A percentile compares a stretch with the other conserved stretches of the same genome.
Evolutionary conservation across 306 rosid species (phyloP).

Genomic region (Citrullus mucosospermus): DNA sequence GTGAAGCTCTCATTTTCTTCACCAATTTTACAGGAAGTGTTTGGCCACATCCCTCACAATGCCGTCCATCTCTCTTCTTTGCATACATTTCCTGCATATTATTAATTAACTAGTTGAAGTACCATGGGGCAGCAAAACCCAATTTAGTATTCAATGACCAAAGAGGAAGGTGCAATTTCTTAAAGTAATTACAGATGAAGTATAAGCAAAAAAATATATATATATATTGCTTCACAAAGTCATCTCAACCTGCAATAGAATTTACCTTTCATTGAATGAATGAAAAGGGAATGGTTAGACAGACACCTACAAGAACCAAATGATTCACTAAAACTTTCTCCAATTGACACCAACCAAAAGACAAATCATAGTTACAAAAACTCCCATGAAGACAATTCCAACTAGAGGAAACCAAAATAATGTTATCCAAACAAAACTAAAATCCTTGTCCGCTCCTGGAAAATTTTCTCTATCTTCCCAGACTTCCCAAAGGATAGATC

Average conservation of each 20-base stretch:
- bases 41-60: conserved; percentile 81
- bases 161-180: background rate
- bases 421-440: background rate
- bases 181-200: background rate
- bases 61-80: conserved; percentile 35
- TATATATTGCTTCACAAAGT: background rate
- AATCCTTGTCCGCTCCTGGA: background rate
- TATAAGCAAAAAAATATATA: background rate
- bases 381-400: background rate
- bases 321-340: background rate
- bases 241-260: background rate
- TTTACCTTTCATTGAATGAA: background rate
- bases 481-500: background rate
- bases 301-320: background rate
- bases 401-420: background rate
- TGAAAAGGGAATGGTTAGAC: background rate
- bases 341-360: background rate
- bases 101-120: conserved; percentile 16
- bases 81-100: conserved; percentile 40
- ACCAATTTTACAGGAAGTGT: conserved; percentile 41
- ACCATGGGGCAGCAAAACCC: background rate
- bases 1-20: conserved; percentile 41
- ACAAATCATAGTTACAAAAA: background rate
- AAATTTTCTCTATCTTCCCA: background rate
- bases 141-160: background rate